Conservation (phyloP, 2,329 filamentous ascomycete genomes). For the Pseudogymnoascus sp. region DNA sequence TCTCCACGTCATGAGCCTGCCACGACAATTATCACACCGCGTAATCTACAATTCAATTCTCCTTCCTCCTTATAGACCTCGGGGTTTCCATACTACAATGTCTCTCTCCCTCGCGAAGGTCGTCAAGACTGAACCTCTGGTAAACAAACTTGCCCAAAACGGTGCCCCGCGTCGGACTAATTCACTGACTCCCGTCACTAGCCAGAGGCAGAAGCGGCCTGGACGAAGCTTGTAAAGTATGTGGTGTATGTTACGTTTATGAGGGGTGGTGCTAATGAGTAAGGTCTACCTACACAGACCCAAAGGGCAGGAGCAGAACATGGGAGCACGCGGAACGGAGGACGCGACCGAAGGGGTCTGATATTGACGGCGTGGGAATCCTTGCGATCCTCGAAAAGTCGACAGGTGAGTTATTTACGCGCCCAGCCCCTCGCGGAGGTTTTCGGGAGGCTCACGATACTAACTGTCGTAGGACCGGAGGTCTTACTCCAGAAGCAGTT, state of each 20-base stretch:
- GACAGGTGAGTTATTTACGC: conserved; percentile 30
- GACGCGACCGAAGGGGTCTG: conserved; percentile 51
- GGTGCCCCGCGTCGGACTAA: neutral
- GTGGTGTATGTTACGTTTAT: conserved; percentile 13
- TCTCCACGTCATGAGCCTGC: neutral
- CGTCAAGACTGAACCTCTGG: conserved; percentile 36
- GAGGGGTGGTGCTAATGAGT: neutral
- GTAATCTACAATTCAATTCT: neutral
- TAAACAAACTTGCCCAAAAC: conserved; percentile 22
- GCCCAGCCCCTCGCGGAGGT: neutral
- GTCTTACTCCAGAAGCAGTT: conserved; percentile 60
- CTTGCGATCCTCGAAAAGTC: conserved; percentile 55
- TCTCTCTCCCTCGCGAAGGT: conserved; percentile 36
- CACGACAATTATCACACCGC: conserved; percentile 1
- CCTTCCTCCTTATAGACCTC: neutral
- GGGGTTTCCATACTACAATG: conserved; percentile 26
- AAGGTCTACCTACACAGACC: conserved; percentile 57
- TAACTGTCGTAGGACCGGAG: conserved; percentile 33
- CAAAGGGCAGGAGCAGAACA: conserved; percentile 46
- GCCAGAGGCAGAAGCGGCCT: conserved; percentile 40
- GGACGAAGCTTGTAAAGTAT: conserved; percentile 52
- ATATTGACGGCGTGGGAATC: conserved; percentile 66
- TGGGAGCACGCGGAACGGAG: conserved; percentile 69
- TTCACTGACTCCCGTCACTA: conserved; percentile 7
- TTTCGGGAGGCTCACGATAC: neutral